These are phyloP conservation scores for Pythium dissimile DNA, from an alignment of 352 stramenopile genomes.

Conservation along the genomic window DNA sequence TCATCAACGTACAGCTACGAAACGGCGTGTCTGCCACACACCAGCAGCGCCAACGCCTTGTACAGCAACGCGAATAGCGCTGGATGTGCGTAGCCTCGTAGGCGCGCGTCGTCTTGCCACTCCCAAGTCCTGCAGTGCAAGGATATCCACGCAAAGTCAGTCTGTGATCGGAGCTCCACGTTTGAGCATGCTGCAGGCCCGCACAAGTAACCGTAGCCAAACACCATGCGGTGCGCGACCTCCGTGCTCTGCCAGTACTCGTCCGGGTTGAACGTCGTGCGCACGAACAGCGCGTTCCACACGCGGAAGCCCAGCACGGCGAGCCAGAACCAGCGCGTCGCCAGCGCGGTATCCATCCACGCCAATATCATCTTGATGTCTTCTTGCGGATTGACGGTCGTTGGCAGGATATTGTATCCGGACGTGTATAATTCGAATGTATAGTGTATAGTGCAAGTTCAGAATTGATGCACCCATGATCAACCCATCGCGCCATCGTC, in stretches of 20 bases:
- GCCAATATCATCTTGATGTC: slow-evolving; percentile 3
- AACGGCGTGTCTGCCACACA: too few relatives aligned
- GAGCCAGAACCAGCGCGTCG: slow-evolving; percentile 39
- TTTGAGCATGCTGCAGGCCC: slow-evolving; percentile 1
- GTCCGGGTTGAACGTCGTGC: slow-evolving; percentile 85
- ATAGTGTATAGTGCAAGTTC: slow-evolving; percentile 8
- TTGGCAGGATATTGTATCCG: background rate
- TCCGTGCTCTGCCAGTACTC: slow-evolving; percentile 90
- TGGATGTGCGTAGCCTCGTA: slow-evolving; percentile 80
- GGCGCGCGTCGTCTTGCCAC: slow-evolving; percentile 63
- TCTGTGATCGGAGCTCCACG: background rate
- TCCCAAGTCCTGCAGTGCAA: slow-evolving; percentile 71
- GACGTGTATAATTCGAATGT: slow-evolving; percentile 4
- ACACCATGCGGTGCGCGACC: slow-evolving; percentile 83
- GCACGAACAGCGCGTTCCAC: slow-evolving; percentile 81
- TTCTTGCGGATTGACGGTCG: background rate
- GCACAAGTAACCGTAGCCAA: slow-evolving; percentile 81
- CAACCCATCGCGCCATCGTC: slow-evolving; percentile 3
- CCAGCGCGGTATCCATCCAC: slow-evolving; percentile 15
- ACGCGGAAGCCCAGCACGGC: slow-evolving; percentile 58
- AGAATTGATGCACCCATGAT: background rate
- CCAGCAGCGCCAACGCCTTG: slow-evolving; percentile 62
- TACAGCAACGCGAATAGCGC: slow-evolving; percentile 76
- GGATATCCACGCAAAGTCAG: background rate
- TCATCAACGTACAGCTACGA: background rate